Evolutionary conservation across 768 basidiomycete species (phyloP).

Genomic region (Mycena metata): DNA sequence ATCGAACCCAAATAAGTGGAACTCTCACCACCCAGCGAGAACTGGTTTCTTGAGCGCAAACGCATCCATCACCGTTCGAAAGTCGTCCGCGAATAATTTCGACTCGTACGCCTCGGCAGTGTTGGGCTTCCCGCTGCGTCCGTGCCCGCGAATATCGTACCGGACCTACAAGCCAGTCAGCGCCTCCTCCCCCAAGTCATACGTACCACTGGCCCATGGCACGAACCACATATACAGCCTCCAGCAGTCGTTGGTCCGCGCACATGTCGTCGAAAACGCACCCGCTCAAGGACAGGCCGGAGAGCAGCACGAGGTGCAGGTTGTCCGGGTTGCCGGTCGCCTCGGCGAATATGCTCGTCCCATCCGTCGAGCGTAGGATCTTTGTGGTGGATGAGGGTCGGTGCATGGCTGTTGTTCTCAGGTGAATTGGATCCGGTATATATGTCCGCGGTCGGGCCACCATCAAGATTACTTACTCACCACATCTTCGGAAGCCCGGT

Average conservation of each 20-base stretch:
- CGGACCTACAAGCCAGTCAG: conserved; percentile 42
- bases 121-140: conserved; percentile 50
- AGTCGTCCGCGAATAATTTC: conserved; percentile 50
- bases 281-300: conserved; percentile 54
- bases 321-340: conserved; percentile 54
- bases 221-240: conserved; percentile 45
- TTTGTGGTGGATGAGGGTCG: conserved; percentile 14
- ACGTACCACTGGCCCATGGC: not conserved
- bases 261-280: conserved; percentile 56
- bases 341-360: conserved; percentile 55
- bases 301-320: conserved; percentile 57
- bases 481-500: no score
- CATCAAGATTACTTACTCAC: no score
- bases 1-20: no score
- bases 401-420: not conserved
- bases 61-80: conserved; percentile 47
- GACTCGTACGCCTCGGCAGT: conserved; percentile 45
- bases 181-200: no score
- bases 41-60: conserved; percentile 47
- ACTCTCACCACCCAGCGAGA: conserved; percentile 48
- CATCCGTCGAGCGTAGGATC: conserved; percentile 45
- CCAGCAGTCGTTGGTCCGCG: conserved; percentile 43
- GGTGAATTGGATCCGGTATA: no score
- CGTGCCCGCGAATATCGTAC: conserved; percentile 53
- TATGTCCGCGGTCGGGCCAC: no score